Base-by-base conservation (phyloP, 495 filamentous ascomycete species). In the Tuber aestivum region DNA sequence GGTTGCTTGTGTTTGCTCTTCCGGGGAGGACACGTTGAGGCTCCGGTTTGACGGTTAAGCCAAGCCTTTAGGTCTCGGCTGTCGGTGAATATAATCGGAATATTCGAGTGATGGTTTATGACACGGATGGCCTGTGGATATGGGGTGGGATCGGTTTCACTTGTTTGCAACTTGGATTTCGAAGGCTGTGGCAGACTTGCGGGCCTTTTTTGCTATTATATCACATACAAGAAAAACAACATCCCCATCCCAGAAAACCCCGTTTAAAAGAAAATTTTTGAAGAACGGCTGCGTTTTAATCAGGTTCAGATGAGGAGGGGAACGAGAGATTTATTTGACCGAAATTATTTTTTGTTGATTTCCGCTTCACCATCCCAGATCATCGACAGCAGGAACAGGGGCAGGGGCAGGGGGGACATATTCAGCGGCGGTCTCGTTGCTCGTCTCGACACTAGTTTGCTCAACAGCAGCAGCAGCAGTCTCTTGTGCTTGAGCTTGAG, bases 401-500 rank as follows among this genome's bases (percentile, higher is more conserved):
- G 14, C 37, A 72, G 35, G 61, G 21, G 71, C 23, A 8, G 69
- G 48, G 9, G 76, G 1, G 23, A 73, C 20, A 12, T 78, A 71
- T 42, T 73, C 69, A 65, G 71, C 37, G 69, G 35, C 73, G 69
- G 12, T 71, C 70, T 82, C 81, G 23, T 80, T 77, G 40, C 75
- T 70, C n/a, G 72, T 71, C 75, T 85, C 87, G 41, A 84, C 83
- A 75, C 83, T 82, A 72, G 82, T 80, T 80, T 85, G 84, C 82
- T 88, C 87, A 84, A 86, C 88, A 73, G 82, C 86, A 81, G 83
- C 88, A 73, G 82, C 86, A 81, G 83, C 87, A 56, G 87, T 85
- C 72, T 87, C 88, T 81, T 87, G 87, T 76, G 87, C 87, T 72
- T 87, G 87, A 70, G 87, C 87, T 87, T 95, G 92, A 74, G 92